Base-by-base conservation (phyloP, 2,329 filamentous ascomycete species). In the Periconia sp. region DNA sequence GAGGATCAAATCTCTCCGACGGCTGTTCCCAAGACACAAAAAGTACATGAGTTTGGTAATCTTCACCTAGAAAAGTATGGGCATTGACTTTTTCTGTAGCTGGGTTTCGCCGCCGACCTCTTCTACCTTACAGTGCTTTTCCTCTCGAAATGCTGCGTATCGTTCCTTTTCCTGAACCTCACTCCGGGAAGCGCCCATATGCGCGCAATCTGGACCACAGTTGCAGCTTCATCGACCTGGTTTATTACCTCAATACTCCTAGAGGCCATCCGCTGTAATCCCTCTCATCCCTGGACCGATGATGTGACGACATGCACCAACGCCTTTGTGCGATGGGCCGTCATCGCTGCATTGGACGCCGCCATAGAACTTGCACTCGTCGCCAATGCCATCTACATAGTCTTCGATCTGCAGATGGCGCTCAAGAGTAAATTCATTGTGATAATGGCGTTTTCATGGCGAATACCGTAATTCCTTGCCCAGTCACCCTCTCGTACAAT, bases 131-230 rank as follows among this genome's bases (percentile, higher is more conserved):
- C 35, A 13, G 30, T 19, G 3, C 45, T 47, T 10, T 47, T 47
- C 45, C 30, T 47, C 45, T 47, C 45, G 17, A 47, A 47, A 33
- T 31, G 45, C n/a, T 31, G 20, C 20, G 30, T 33, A 11, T 30
- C 45, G 18, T 47, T 33, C 10, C 45, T 47, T 31, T 47, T 47
- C 30, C 11, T 47, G 14, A 13, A 35, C 45, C 45, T 47, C 31
- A 47, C 45, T 19, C 45, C 45, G 6, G 45, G 45, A 23, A 19
- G 10, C 45, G 45, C 20, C 31, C 45, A 47, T 23, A 33, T 47
- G 20, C 45, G 45, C 18, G 45, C 11, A 7, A 47, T 47, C 20
- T 47, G 45, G 45, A 47, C 45, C 20, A 47, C 45, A n/a, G 30
- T 47, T 10, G 15, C 23, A 47, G 45, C 45, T 6, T 47, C 45